These are phyloP conservation scores for Saccharomyces hybrid DNA, from an alignment of 1,139 yeast species.

Conservation along the genomic window DNA sequence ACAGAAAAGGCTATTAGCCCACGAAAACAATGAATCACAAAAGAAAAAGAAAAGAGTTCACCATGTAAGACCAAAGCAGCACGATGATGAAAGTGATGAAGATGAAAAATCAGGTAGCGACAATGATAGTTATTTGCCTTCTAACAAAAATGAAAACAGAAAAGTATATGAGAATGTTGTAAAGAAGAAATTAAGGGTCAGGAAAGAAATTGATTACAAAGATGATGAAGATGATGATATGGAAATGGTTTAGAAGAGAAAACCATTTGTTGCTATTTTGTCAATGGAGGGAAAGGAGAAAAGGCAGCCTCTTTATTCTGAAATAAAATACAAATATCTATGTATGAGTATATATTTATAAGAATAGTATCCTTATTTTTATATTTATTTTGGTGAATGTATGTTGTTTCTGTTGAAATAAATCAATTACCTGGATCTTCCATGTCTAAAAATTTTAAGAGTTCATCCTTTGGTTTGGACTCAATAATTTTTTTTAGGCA, in stretches of 20 bases:
- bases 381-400: constrained; percentile 1
- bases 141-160: not conserved
- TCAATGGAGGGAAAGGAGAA: not conserved
- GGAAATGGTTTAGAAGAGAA: constrained; percentile 21
- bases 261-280: constrained; percentile 2
- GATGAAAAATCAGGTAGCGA: not conserved
- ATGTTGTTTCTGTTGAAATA: not conserved
- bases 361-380: not conserved
- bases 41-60: constrained; percentile 6
- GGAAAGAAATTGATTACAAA: constrained; percentile 38
- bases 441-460: constrained; percentile 48
- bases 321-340: not conserved
- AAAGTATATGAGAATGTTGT: constrained; percentile 22
- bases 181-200: constrained; percentile 41
- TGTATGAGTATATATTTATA: not conserved
- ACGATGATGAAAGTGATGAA: constrained; percentile 1
- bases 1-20: constrained; percentile 26
- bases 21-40: constrained; percentile 18
- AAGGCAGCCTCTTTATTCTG: not conserved
- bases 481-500: constrained; percentile 55
- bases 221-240: constrained; percentile 33
- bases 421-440: not conserved
- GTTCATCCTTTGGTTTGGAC: constrained; percentile 59
- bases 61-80: not conserved
- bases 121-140: not conserved